A percentile compares a stretch with the other conserved stretches of the same genome.
Conservation (phyloP, 1,284 basidiomycete species). For the Phenoliferia sp. region DNA sequence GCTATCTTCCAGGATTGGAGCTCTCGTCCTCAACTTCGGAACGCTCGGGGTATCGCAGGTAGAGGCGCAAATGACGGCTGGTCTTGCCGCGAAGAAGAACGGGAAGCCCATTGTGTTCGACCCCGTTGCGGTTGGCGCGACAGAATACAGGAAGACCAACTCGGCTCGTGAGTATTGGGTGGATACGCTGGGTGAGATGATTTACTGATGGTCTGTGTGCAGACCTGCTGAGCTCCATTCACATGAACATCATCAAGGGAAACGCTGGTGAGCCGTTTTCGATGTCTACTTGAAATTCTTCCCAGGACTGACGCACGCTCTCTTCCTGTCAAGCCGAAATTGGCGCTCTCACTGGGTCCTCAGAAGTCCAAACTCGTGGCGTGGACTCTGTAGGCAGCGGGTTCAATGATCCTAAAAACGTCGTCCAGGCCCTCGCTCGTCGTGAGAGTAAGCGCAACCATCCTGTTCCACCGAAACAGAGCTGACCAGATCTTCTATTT, state of each 20-base stretch:
- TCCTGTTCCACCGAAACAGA: not conserved
- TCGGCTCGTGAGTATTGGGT: conserved; percentile 42
- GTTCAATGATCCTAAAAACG: conserved; percentile 66
- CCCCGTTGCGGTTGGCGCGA: conserved; percentile 89
- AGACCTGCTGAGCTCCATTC: conserved; percentile 78
- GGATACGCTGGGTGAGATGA: not conserved
- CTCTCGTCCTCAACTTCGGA: conserved; percentile 84
- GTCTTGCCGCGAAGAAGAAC: conserved; percentile 63
- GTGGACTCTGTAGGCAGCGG: conserved; percentile 78
- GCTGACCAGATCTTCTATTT: not conserved
- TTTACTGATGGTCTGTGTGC: conserved; percentile 4
- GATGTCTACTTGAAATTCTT: not conserved
- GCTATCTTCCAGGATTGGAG: conserved; percentile 61
- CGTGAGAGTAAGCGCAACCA: conserved; percentile 61
- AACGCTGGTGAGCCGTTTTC: conserved; percentile 66
- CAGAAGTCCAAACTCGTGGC: conserved; percentile 76
- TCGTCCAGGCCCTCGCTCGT: conserved; percentile 67
- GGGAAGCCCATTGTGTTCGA: conserved; percentile 84
- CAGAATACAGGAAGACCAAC: conserved; percentile 60
- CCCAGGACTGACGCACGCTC: not conserved
- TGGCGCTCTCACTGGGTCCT: conserved; percentile 64
- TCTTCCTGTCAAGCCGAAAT: conserved; percentile 54
- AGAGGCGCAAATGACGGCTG: conserved; percentile 77
- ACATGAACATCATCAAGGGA: conserved; percentile 89
- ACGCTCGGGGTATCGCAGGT: conserved; percentile 60